Percentiles rank a stretch among this genome's conserved stretches.
Conservation (phyloP, 2,329 filamentous ascomycete genomes). For the Diaporthe sp. region DNA sequence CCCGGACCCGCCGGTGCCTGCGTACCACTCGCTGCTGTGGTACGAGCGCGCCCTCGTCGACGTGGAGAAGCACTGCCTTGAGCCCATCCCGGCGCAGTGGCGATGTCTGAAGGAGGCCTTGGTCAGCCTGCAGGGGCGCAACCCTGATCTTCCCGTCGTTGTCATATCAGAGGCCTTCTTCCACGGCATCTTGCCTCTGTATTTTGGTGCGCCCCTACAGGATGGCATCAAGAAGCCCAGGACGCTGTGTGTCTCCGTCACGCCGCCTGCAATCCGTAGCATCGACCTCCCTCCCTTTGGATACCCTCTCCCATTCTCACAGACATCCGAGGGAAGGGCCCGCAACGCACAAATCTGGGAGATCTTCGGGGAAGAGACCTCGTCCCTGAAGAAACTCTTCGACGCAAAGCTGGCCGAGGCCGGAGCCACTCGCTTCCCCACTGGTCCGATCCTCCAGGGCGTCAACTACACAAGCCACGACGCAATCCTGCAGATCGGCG, state of each 20-base stretch:
- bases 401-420: slow-evolving; percentile 48
- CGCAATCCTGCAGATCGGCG: slow-evolving; percentile 54
- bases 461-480: slow-evolving; percentile 54
- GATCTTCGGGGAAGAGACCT: slow-evolving; percentile 47
- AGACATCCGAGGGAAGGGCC: slow-evolving; percentile 46
- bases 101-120: slow-evolving; percentile 49
- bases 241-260: slow-evolving; percentile 54
- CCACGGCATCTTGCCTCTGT: slow-evolving; percentile 53
- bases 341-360: slow-evolving; percentile 50
- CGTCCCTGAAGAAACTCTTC: slow-evolving; percentile 47
- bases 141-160: slow-evolving; percentile 45
- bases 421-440: slow-evolving; percentile 45
- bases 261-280: slow-evolving; percentile 53
- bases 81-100: slow-evolving; percentile 53
- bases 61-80: slow-evolving; percentile 49
- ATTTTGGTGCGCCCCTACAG: slow-evolving; percentile 49
- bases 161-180: slow-evolving; percentile 55
- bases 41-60: slow-evolving; percentile 52
- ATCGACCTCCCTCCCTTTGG: slow-evolving; percentile 53
- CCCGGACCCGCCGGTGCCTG: slow-evolving; percentile 44
- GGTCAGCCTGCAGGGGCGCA: slow-evolving; percentile 42
- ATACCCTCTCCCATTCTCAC: slow-evolving; percentile 50
- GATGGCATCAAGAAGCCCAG: slow-evolving; percentile 43
- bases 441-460: slow-evolving; percentile 50
- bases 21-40: slow-evolving; percentile 47